Percentiles rank a stretch among this genome's conserved stretches.
Evolutionary conservation across 495 filamentous ascomycete genomes (phyloP).

Genomic region (Rostrohypoxylon terebratum): DNA sequence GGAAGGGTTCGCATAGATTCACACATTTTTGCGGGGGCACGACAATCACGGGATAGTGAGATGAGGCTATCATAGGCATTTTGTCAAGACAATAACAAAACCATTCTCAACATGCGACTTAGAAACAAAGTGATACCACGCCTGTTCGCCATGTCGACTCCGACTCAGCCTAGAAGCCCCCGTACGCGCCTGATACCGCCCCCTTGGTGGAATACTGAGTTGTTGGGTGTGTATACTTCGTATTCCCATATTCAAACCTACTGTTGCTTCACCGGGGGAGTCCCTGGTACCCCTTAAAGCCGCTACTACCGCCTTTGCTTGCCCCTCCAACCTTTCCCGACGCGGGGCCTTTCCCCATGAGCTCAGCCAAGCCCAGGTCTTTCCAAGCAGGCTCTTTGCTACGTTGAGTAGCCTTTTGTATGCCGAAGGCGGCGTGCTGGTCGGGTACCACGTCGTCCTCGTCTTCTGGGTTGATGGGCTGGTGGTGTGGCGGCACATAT

Average conservation of each 20-base stretch:
- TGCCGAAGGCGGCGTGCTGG: constrained; percentile 97
- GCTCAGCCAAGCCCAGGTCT: constrained; percentile 80
- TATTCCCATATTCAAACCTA: neutral
- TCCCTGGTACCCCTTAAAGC: constrained; percentile 47
- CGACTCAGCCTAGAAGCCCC: neutral
- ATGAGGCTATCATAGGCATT: constrained; percentile 14
- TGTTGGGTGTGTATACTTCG: neutral
- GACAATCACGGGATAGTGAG: constrained; percentile 18
- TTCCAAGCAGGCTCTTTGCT: constrained; percentile 81
- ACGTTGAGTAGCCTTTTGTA: constrained; percentile 83
- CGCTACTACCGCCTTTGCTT: constrained; percentile 12
- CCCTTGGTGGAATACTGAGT: constrained; percentile 5
- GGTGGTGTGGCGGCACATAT: constrained; percentile 87
- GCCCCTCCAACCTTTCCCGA: constrained; percentile 26
- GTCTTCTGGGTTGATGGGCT: constrained; percentile 95
- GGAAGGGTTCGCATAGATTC: constrained; percentile 30
- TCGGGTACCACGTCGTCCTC: constrained; percentile 98
- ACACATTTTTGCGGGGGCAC: constrained; percentile 11
- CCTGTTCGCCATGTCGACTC: constrained; percentile 24
- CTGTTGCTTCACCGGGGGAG: constrained; percentile 59
- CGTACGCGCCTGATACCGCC: neutral
- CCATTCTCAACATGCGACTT: neutral
- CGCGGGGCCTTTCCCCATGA: constrained; percentile 71
- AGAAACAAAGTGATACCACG: constrained; percentile 12
- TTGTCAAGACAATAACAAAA: constrained; percentile 11